These are phyloP conservation scores for Melaleuca alternifolia DNA, from an alignment of 345 rosid species.

Conservation along the genomic window DNA sequence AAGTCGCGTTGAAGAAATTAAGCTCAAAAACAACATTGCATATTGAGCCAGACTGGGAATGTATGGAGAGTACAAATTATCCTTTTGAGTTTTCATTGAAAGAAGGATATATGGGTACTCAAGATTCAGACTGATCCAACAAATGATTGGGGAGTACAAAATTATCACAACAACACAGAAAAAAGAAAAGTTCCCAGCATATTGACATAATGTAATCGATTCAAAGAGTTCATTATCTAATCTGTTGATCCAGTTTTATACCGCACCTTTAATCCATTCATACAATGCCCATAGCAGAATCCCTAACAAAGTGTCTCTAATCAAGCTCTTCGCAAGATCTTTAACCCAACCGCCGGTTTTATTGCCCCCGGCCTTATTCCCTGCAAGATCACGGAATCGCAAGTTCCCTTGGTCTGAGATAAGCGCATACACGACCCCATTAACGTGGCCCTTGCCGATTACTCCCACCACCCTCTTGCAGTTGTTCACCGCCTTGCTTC, in stretches of 20 bases:
- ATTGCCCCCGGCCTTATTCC: constrained; percentile 26
- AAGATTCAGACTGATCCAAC: not conserved
- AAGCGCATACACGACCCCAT: constrained; percentile 69
- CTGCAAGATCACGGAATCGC: constrained; percentile 63
- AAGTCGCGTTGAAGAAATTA: not conserved
- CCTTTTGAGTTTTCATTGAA: not conserved
- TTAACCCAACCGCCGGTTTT: not conserved
- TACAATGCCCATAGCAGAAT: constrained; percentile 5
- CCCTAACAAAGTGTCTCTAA: not conserved
- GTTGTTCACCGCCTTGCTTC: constrained; percentile 83
- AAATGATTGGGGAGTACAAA: not conserved
- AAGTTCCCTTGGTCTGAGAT: constrained; percentile 63
- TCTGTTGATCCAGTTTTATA: not conserved
- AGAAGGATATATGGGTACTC: too few relatives aligned
- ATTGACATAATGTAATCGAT: not conserved
- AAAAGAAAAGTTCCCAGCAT: not conserved
- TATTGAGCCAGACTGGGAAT: not conserved
- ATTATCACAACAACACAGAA: not conserved
- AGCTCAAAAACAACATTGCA: not conserved
- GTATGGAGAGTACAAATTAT: too few relatives aligned
- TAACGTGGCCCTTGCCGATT: constrained; percentile 84
- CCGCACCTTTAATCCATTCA: not conserved
- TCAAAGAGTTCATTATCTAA: not conserved
- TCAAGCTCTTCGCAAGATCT: not conserved
- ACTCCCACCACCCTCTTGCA: constrained; percentile 71